Conservation (phyloP, 1,139 yeast genomes). For the Yamadazyma triangularis region DNA sequence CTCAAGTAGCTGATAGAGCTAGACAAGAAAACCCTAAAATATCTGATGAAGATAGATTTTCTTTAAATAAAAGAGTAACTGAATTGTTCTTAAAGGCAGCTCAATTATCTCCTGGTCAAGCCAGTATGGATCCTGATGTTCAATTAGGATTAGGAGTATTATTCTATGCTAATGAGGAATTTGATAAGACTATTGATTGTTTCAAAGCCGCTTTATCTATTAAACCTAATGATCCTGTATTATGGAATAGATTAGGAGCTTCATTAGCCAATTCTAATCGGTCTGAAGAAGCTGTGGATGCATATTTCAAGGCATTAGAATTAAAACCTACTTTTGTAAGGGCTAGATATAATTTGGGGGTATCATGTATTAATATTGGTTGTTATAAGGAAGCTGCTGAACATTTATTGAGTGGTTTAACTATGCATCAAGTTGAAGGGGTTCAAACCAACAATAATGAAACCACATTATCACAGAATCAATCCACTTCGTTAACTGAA, state of each 20-base stretch:
- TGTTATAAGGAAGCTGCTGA: slow-evolving; percentile 96
- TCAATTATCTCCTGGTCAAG: slow-evolving; percentile 76
- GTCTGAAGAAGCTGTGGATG: slow-evolving; percentile 93
- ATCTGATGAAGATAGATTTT: slow-evolving; percentile 66
- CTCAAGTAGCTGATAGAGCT: slow-evolving; percentile 63
- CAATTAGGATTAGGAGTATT: slow-evolving; percentile 93
- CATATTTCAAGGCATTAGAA: slow-evolving; percentile 83
- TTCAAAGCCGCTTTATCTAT: slow-evolving; percentile 84
- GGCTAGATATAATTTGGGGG: slow-evolving; percentile 92
- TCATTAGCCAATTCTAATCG: slow-evolving; percentile 89
- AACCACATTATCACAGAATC: slow-evolving; percentile 53
- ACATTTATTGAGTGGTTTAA: slow-evolving; percentile 80
- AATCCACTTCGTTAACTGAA: slow-evolving; percentile 76
- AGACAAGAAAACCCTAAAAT: slow-evolving; percentile 59
- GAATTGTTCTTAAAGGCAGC: slow-evolving; percentile 82
- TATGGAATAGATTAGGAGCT: slow-evolving; percentile 96
- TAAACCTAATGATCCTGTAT: slow-evolving; percentile 80
- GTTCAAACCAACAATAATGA: slow-evolving; percentile 25
- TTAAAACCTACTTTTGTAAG: slow-evolving; percentile 93
- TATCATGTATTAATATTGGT: slow-evolving; percentile 91
- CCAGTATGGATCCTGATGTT: slow-evolving; percentile 87
- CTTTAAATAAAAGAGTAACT: slow-evolving; percentile 75
- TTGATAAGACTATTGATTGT: slow-evolving; percentile 90
- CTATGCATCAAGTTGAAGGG: slow-evolving; percentile 92
- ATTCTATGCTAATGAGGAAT: slow-evolving; percentile 91